Evolutionary conservation across 305 asterid genomes (phyloP).

Genomic region (Fraxinus floribunda): DNA sequence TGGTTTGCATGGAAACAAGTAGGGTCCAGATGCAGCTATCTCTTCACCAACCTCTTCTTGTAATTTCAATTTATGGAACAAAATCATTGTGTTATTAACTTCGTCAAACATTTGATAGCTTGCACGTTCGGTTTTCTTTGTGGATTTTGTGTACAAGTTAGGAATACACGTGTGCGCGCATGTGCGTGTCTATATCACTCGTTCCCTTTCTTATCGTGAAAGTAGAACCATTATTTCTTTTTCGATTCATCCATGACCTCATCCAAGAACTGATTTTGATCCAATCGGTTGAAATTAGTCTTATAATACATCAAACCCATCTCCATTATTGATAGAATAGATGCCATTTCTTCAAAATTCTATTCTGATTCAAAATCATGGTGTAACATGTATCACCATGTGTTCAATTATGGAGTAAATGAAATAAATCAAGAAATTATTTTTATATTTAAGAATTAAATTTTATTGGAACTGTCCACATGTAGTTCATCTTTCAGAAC

Average conservation of each 20-base stretch:
- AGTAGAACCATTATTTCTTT: neutral
- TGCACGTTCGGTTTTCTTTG: neutral
- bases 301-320: neutral
- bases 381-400: neutral
- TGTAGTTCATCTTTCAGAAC: neutral
- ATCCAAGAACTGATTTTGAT: neutral
- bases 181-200: neutral
- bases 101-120: neutral
- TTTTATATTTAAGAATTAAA: neutral
- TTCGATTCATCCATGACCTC: neutral
- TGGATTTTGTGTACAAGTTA: neutral
- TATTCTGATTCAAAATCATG: neutral
- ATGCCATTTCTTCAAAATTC: neutral
- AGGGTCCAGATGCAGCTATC: slow-evolving; percentile 50
- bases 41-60: slow-evolving; percentile 40
- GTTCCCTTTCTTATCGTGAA: neutral
- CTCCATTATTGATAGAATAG: neutral
- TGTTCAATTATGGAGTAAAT: neutral
- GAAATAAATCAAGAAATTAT: neutral
- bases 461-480: neutral
- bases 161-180: neutral
- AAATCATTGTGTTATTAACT: slow-evolving; percentile 26
- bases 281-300: neutral
- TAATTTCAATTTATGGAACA: slow-evolving; percentile 31
- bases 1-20: slow-evolving; percentile 29